Evolutionary conservation across 768 basidiomycete genomes (phyloP), one percentile per base, ranked within the genome.

Genomic region (Sutorius australiensis): DNA sequence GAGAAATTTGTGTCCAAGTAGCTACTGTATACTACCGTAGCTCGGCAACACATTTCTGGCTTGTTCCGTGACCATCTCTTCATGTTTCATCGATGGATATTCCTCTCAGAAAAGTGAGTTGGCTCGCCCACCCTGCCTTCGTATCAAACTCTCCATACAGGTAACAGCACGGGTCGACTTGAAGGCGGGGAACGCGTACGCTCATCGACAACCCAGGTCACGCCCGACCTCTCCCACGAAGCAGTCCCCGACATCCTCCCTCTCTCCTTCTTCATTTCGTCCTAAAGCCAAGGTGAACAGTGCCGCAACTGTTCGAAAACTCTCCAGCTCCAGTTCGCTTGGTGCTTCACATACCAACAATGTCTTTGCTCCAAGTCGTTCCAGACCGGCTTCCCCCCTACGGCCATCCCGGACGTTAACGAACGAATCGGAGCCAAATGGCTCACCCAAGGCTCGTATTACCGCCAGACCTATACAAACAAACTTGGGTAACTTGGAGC

Each of bases 261-360:
- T 64, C 21, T 62, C 73, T 0, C 67, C 67, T 1, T 55, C 66
- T 11, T 56, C 60, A 39, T 59, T 71, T 37, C 67, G 80, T 50
- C 80, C 82, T 13, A 86, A 75, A 63, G 83, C 81, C 53, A 87
- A 83, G 68, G 74, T 87, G 36, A 86, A 81, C 60, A 77, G 72
- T 54, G 80, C 74, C 58, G 80, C 80, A 33, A 75, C 77, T 3
- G 49, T 65, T 42, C 64, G 70, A 34, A 70, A 66, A 40, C 42
- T 57, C 1, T 56, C 64, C 42, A 61, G 65, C 31, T 55, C 65
- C 43, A 61, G 54, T 32, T 55, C 68, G 10, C 55, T 64, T 10
- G 46, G 9, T 17, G n/a, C 51, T 11, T 41, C 54, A 19, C 58
- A 40, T 9, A 48, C 58, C 43, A 60, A 61, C 51, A 21, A 62